Evolutionary conservation across 169 alveolate species (phyloP), one percentile per base, ranked within the genome.

Genomic region (Amoebophrya sp.): DNA sequence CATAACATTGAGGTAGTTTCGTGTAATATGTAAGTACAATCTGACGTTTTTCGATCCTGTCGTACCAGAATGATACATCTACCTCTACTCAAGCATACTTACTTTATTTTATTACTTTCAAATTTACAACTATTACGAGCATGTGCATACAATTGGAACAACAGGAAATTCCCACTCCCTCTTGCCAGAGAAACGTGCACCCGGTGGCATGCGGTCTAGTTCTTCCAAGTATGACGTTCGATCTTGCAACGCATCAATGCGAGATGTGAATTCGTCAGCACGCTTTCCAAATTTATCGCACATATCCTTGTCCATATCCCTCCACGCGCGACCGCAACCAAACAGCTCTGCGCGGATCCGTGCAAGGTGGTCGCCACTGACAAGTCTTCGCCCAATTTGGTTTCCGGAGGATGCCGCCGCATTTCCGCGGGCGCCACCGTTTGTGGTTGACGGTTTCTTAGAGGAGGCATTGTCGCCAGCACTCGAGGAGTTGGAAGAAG

Each of bases 271-370:
- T 1, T 12, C 2, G 12, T 65, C 83, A 29, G 83, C 83, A 6
- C 2, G 18, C 83, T 65, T 10, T 18, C 18, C 38, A 65, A 65
- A 65, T 0, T 6, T 36, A 29, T 26, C 2, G 26, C n/a, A 18
- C 83, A 65, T 36, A 36, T 65, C 83, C 83, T 65, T 29, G 2
- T 1, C 36, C 83, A 18, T 36, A 36, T 65, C 83, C 33, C n/a
- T 65, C 83, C 83, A 65, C 26, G 83, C 83, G 2, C 83, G 83
- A 29, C 83, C 83, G 83, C 83, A 65, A 6, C 38, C 83, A 36
- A 65, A 65, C 2, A 65, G 26, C 33, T 65, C 83, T 29, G 39
- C n/a, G 12, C 83, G 83, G 2, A 65, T 36, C 2, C 83, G 83
- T 26, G 83, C 83, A 29, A 65, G 33, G 39, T 65, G 83, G 3